Base-by-base conservation (phyloP, 2,329 filamentous ascomycete genomes). In the Ascochyta clinopodiicola region DNA sequence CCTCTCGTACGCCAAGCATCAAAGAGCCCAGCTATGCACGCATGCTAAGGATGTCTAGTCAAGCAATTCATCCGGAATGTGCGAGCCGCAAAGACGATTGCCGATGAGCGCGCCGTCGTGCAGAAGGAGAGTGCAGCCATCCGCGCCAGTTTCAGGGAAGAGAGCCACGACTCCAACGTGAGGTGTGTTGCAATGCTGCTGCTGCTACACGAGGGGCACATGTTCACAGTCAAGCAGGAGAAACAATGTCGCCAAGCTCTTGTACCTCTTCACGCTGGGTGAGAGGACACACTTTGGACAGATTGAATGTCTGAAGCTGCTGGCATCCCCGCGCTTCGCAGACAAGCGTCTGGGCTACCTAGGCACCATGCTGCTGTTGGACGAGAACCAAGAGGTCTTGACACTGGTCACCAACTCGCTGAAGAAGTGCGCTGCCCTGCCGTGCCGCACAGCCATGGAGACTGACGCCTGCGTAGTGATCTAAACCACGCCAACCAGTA, bases 11-110 rank as follows among this genome's bases (percentile, higher is more conserved):
- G 82, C 78, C 67, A 68, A 68, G 60, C 67, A 62, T 57, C 57
- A 44, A 47, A 53, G 45, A 50, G 59, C 62, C 42, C 45, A 60
- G 61, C 63, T 56, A 40, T 54, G 49, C 59, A 59, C 56, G 60
- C 61, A 55, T 71, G 63, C 70, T 75, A 63, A 75, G 63, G 36
- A 60, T 57, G 51, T 59, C 44, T 74, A 98, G 95, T 99, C 77
- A 99, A 99, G 82, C 95, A 98, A 81, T 99, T 99, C 81, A 99
- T 99, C 79, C 93, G 95, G 76, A 98, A 97, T 80, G 95, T 99
- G 75, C 92, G 95, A 76, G 94, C 95, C 59, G 92, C 95, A 58
- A 99, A 99, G 82, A 99, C 95, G 32, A 97, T 99, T 75, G 96
- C 96, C 76, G 95, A 99, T 79, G 95, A 99, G 82, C 88, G 95